Evolutionary conservation across 345 rosid genomes (phyloP).

Genomic region (Aethionema arabicum): DNA sequence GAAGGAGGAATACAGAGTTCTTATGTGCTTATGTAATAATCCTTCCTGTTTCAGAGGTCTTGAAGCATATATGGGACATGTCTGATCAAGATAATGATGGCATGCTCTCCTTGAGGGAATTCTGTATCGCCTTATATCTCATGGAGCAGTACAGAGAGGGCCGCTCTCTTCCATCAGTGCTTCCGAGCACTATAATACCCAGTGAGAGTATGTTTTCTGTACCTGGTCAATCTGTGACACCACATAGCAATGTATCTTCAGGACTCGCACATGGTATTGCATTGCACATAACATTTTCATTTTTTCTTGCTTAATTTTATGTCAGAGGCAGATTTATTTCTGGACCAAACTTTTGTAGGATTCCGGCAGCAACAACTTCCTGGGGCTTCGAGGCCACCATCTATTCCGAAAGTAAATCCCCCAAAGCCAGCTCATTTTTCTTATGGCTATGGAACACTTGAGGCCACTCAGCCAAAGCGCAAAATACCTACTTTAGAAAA

Average conservation of each 20-base stretch:
- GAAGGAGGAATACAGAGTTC: conserved; percentile 4
- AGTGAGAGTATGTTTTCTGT: conserved; percentile 58
- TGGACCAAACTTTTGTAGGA: conserved; percentile 43
- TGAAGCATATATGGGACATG: conserved; percentile 92
- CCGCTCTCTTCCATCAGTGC: conserved; percentile 73
- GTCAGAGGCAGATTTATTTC: conserved; percentile 24
- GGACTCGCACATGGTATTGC: conserved; percentile 57
- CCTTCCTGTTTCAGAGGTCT: conserved; percentile 71
- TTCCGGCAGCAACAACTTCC: conserved; percentile 55
- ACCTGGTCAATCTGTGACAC: conserved; percentile 53
- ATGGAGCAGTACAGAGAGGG: conserved; percentile 96
- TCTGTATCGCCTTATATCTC: conserved; percentile 88
- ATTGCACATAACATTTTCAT: conserved; percentile 25
- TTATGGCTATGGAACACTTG: conserved; percentile 57
- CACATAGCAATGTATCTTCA: conserved; percentile 56
- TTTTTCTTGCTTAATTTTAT: conserved; percentile 13
- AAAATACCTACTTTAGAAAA: conserved; percentile 83
- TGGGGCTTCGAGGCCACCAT: conserved; percentile 52
- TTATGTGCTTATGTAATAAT: conserved; percentile 23
- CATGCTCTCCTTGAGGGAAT: conserved; percentile 96
- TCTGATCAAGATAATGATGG: conserved; percentile 98
- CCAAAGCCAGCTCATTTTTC: conserved; percentile 69
- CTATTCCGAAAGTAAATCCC: conserved; percentile 73
- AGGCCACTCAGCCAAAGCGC: conserved; percentile 60
- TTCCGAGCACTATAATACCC: conserved; percentile 61